phyloP scores from a whole-genome alignment of 495 filamentous ascomycete species.

The Neohortaea acidophila region DNA sequence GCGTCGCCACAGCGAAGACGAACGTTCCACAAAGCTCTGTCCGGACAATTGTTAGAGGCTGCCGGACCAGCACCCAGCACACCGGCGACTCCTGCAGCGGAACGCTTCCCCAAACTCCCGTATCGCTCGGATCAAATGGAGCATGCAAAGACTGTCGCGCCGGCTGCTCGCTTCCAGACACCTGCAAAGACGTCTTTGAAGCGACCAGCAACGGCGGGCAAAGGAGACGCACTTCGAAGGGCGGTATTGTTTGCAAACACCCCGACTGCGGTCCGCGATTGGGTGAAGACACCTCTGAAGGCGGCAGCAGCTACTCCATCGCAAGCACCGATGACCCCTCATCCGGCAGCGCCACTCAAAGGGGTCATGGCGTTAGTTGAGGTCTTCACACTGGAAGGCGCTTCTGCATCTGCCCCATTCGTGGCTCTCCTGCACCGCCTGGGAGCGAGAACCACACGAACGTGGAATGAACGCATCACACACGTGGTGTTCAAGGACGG shows the following conservation, averaged over 20 bases:
- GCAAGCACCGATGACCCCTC: conserved; percentile 17
- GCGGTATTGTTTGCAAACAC: conserved; percentile 6
- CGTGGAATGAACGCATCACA: conserved; percentile 82
- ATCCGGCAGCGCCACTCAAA: conserved; percentile 13
- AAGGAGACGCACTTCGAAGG: conserved; percentile 12
- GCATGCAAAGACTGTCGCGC: conserved; percentile 8
- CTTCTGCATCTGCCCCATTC: conserved; percentile 73
- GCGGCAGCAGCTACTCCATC: conserved; percentile 10
- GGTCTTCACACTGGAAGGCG: conserved; percentile 80
- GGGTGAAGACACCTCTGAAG: conserved; percentile 14
- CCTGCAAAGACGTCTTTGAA: conserved; percentile 8
- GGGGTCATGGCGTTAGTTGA: conserved; percentile 41
- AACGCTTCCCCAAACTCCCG: conserved; percentile 7
- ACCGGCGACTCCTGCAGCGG: conserved; percentile 1
- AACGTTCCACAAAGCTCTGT: too few species aligned
- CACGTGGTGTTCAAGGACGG: conserved; percentile 96
- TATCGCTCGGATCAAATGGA: neutral
- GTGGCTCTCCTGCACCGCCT: conserved; percentile 66
- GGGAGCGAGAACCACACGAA: conserved; percentile 70
- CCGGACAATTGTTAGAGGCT: too few species aligned
- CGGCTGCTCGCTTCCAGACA: conserved; percentile 10
- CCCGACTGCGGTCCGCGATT: neutral
- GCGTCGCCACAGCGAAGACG: too few species aligned
- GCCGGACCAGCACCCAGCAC: too few species aligned
- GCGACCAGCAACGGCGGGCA: conserved; percentile 10